Conservation (phyloP, 2,329 filamentous ascomycete species). For the Exophiala dermatitidis region DNA sequence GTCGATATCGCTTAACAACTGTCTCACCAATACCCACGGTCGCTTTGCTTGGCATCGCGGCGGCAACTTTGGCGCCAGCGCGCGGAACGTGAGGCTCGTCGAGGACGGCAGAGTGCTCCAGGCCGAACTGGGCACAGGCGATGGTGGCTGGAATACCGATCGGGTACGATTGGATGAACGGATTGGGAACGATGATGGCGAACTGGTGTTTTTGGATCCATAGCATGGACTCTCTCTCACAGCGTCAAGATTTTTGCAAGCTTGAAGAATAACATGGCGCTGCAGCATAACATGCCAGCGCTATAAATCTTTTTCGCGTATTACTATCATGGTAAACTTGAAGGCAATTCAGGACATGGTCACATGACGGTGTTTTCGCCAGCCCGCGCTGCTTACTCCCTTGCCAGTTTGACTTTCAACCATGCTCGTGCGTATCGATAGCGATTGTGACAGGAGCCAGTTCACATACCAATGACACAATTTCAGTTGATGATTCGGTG, state of each 20-base stretch:
- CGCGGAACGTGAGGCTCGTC: slow-evolving; percentile 25
- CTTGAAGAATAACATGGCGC: no score
- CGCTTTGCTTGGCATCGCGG: slow-evolving; percentile 32
- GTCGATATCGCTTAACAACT: slow-evolving; percentile 33
- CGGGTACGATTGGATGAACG: slow-evolving; percentile 34
- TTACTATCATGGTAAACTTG: no score
- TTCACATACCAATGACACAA: no score
- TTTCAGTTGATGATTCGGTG: no score
- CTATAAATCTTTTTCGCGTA: no score
- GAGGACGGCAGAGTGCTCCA: slow-evolving; percentile 22
- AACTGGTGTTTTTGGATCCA: slow-evolving; percentile 27
- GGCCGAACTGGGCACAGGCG: slow-evolving; percentile 23
- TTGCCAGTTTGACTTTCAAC: no score
- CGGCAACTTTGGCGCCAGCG: slow-evolving; percentile 35
- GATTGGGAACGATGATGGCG: slow-evolving; percentile 36
- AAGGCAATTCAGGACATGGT: no score
- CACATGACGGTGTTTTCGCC: no score
- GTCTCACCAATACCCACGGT: slow-evolving; percentile 35
- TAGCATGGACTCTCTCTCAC: not conserved
- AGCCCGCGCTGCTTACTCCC: no score
- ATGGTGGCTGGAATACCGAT: slow-evolving; percentile 24
- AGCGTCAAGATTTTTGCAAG: no score
- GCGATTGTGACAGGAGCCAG: not conserved
- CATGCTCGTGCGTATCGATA: not conserved
- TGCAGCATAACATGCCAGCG: no score